Conservation (phyloP, 164 flowering plant genomes). For the Macadamia integrifolia region DNA sequence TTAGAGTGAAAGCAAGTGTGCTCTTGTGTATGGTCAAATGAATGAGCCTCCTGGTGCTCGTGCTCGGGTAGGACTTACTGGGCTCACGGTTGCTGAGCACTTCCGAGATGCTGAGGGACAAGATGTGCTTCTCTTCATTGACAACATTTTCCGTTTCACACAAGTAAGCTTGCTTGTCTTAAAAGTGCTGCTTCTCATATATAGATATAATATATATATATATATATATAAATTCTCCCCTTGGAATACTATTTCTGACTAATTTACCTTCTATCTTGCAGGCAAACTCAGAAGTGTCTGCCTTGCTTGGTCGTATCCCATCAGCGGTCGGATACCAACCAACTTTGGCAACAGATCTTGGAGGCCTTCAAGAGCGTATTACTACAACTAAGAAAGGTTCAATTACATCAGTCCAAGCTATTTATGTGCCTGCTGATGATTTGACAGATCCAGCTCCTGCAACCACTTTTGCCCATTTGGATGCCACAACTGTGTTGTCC, state of each 20-base stretch:
- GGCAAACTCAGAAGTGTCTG: conserved; percentile 99
- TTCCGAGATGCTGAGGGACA: conserved; percentile 98
- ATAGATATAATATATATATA: no score
- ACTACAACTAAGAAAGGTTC: conserved; percentile 92
- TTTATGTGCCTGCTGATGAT: conserved; percentile 95
- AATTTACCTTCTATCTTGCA: conserved; percentile 17
- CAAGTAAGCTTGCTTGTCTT: conserved; percentile 35
- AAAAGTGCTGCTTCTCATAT: background rate
- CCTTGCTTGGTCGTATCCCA: conserved; percentile 94
- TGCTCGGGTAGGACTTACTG: conserved; percentile 61
- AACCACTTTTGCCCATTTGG: conserved; percentile 92
- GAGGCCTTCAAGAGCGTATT: conserved; percentile 88
- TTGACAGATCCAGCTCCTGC: conserved; percentile 97
- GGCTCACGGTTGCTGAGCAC: conserved; percentile 88
- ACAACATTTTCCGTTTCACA: conserved; percentile 96
- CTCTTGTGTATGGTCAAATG: conserved; percentile 38
- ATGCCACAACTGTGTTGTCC: conserved; percentile 91
- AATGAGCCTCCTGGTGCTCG: conserved; percentile 45
- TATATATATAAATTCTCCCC: background rate
- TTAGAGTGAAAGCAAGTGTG: conserved; percentile 32
- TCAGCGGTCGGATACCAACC: conserved; percentile 97
- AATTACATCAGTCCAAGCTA: conserved; percentile 85
- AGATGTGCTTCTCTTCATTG: conserved; percentile 95
- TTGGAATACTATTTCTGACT: background rate
- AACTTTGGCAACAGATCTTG: conserved; percentile 87